phyloP scores from a whole-genome alignment of 2,329 filamentous ascomycete genomes.

The Curvularia spicifera region DNA sequence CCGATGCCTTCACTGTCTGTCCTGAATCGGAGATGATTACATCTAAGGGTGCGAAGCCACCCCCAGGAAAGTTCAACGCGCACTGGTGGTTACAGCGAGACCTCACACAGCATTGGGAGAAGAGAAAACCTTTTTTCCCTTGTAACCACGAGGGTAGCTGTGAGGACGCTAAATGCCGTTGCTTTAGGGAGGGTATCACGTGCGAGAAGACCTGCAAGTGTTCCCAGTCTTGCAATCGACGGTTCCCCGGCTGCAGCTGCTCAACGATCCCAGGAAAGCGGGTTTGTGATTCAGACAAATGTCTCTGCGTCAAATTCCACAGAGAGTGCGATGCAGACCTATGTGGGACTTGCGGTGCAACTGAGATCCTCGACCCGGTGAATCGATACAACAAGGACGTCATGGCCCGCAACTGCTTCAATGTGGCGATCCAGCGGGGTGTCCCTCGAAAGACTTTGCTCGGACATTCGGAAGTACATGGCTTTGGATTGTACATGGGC shows the following conservation, averaged over 20 bases:
- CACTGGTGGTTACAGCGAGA: conserved; percentile 39
- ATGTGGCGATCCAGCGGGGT: conserved; percentile 73
- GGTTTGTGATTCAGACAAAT: conserved; percentile 53
- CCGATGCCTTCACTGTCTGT: conserved; percentile 16
- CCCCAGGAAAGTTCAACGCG: conserved; percentile 21
- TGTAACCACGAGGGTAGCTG: conserved; percentile 73
- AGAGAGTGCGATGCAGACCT: conserved; percentile 82
- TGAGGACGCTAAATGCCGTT: conserved; percentile 66
- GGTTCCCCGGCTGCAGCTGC: conserved; percentile 54
- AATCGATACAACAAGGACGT: conserved; percentile 67
- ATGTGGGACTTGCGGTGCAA: conserved; percentile 73
- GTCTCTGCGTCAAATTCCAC: conserved; percentile 74
- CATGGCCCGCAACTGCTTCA: conserved; percentile 69
- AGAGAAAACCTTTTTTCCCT: conserved; percentile 65
- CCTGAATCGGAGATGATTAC: conserved; percentile 4
- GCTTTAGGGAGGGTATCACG: conserved; percentile 65
- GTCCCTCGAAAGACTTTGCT: conserved; percentile 69
- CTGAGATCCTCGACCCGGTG: conserved; percentile 71
- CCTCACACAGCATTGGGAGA: conserved; percentile 62
- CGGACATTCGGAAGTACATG: conserved; percentile 74
- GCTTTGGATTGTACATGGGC: conserved; percentile 77
- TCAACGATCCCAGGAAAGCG: conserved; percentile 44
- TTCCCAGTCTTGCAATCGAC: conserved; percentile 62
- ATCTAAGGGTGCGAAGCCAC: conserved; percentile 13
- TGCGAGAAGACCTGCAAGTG: conserved; percentile 79